Evolutionary conservation across 2,329 filamentous ascomycete genomes (phyloP).

Genomic region (Penicillium verrucosum): DNA sequence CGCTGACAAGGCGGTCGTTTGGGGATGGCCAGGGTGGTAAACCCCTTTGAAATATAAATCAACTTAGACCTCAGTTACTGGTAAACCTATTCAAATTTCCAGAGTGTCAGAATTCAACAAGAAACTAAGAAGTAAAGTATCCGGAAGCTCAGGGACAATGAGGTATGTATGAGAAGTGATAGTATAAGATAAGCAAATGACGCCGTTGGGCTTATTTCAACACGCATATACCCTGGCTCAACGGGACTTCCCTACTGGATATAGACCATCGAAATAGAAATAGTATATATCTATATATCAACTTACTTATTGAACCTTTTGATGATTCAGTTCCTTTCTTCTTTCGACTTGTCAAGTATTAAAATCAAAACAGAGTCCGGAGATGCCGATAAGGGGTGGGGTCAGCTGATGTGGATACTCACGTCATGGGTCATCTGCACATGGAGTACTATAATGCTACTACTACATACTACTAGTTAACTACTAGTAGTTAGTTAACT

Average conservation of each 20-base stretch:
- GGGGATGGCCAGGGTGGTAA: neutral
- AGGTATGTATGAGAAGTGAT: conserved; percentile 11
- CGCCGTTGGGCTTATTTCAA: neutral
- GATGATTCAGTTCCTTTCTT: neutral
- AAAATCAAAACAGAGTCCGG: neutral
- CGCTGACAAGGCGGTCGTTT: conserved; percentile 1
- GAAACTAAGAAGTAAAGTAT: neutral
- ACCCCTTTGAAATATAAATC: neutral
- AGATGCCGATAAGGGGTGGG: conserved; percentile 8
- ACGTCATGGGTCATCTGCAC: conserved; percentile 11
- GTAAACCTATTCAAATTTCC: neutral
- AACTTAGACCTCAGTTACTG: neutral
- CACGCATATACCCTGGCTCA: neutral
- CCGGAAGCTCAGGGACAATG: conserved; percentile 8
- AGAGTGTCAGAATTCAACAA: neutral
- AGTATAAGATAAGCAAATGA: conserved; percentile 5
- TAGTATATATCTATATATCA: too few species aligned
- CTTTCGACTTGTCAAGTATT: neutral
- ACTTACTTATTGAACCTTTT: neutral
- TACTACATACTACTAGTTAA: too few species aligned
- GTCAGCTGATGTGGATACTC: conserved; percentile 11
- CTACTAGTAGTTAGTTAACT: too few species aligned
- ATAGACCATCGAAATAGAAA: neutral
- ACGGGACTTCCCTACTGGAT: neutral
- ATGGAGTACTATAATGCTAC: neutral